Conservation (phyloP, 2,329 filamentous ascomycete genomes). For the Pyrenophora seminiperda region DNA sequence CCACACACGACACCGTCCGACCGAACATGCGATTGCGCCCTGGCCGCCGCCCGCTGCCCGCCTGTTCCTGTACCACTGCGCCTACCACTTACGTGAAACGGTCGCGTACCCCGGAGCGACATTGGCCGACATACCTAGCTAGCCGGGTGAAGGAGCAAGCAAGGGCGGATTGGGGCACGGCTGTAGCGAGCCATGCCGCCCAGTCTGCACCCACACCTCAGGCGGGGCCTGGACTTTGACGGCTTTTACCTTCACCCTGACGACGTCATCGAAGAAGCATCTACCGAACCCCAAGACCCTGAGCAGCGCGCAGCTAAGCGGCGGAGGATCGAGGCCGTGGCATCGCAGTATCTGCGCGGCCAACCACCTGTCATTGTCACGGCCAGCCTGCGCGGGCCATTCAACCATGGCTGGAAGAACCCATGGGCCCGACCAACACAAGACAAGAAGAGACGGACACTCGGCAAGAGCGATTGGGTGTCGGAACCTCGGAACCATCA, state of each 20-base stretch:
- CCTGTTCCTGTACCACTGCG: constrained; percentile 9
- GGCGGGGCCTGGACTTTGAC: constrained; percentile 32
- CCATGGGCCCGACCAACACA: constrained; percentile 36
- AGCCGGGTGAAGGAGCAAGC: too few species aligned
- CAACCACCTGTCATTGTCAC: constrained; percentile 63
- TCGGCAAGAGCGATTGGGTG: background rate
- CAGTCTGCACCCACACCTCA: constrained; percentile 32
- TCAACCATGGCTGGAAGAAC: constrained; percentile 51
- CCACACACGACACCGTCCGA: background rate
- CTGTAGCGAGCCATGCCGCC: constrained; percentile 21
- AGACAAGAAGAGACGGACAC: background rate
- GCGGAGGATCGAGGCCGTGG: constrained; percentile 64
- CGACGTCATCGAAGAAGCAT: constrained; percentile 56
- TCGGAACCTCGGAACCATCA: background rate
- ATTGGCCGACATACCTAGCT: too few species aligned
- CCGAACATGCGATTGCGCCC: constrained; percentile 14
- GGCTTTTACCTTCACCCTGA: constrained; percentile 24
- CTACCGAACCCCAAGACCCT: constrained; percentile 60
- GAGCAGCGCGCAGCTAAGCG: constrained; percentile 59
- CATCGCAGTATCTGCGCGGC: constrained; percentile 63
- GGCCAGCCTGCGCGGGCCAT: constrained; percentile 66
- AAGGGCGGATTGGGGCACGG: background rate
- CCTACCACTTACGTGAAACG: too few species aligned
- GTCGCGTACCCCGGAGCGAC: too few species aligned
- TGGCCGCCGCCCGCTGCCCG: constrained; percentile 8